Percentiles rank a stretch among this genome's conserved stretches.
Conservation (phyloP, 2,329 filamentous ascomycete species). For the Penicillium sp. region DNA sequence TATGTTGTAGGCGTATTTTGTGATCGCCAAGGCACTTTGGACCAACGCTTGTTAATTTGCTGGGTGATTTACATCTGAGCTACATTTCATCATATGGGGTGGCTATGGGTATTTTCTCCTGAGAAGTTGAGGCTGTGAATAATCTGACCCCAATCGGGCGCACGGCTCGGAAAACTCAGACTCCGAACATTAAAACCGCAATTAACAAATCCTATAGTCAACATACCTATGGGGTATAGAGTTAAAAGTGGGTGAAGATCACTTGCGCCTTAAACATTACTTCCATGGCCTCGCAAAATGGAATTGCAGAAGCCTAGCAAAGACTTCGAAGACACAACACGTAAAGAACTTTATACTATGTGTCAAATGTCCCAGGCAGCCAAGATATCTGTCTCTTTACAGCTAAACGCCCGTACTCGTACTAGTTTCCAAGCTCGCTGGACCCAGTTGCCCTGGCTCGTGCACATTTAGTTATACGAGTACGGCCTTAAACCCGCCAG, state of each 20-base stretch:
- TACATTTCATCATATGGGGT: neutral
- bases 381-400: neutral
- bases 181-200: neutral
- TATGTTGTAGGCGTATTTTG: neutral
- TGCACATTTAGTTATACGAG: constrained; percentile 15
- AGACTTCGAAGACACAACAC: neutral
- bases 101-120: neutral
- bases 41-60: no score
- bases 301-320: neutral
- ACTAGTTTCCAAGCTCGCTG: neutral
- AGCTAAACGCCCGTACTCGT: neutral
- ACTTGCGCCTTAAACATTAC: no score
- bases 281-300: neutral
- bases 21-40: no score
- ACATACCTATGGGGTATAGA: neutral
- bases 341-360: neutral
- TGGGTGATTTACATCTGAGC: neutral
- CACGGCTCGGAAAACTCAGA: neutral
- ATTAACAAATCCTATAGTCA: neutral
- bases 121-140: constrained; percentile 3
- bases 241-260: neutral
- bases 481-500: constrained; percentile 12
- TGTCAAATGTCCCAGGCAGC: neutral
- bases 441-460: constrained; percentile 6
- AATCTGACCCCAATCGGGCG: neutral